Evolutionary conservation across 2,329 filamentous ascomycete genomes (phyloP).

Genomic region (Ceratocystis alfenasii): DNA sequence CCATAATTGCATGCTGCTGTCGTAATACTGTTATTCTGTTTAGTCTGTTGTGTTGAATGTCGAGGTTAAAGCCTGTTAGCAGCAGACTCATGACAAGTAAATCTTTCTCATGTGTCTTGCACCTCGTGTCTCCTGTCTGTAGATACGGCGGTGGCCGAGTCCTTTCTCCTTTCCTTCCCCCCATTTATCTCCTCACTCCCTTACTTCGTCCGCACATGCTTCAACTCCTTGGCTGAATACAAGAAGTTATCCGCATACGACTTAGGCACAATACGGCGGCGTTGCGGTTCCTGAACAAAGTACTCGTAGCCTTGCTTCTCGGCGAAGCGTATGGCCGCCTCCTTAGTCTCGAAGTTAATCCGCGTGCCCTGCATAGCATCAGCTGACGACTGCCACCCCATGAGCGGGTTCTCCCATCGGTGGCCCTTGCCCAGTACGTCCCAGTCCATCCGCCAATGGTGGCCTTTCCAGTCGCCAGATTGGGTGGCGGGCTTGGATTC

Average conservation of each 20-base stretch:
- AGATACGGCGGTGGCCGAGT: not conserved
- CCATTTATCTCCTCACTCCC: conserved; percentile 20
- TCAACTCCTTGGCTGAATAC: conserved; percentile 74
- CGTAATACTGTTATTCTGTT: conserved; percentile 7
- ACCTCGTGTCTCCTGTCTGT: no score
- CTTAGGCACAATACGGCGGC: conserved; percentile 75
- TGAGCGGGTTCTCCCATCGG: conserved; percentile 95
- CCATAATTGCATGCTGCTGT: not conserved
- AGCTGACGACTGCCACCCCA: conserved; percentile 95
- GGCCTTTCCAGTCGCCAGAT: conserved; percentile 73
- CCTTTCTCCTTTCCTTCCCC: not conserved
- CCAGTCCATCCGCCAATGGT: conserved; percentile 97
- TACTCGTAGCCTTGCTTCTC: conserved; percentile 99
- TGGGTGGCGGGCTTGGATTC: conserved; percentile 92
- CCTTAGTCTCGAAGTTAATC: conserved; percentile 81
- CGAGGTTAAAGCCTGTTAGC: not conserved
- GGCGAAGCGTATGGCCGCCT: conserved; percentile 87
- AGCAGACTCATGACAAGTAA: no score
- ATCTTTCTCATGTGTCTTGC: not conserved
- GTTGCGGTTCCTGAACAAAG: conserved; percentile 93
- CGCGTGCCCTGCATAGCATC: conserved; percentile 93
- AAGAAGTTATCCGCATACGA: conserved; percentile 95
- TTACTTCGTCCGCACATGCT: conserved; percentile 73
- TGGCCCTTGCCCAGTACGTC: conserved; percentile 85
- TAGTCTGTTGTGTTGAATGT: not conserved